phyloP scores from a whole-genome alignment of 306 rosid species.

The Fagus crenata region DNA sequence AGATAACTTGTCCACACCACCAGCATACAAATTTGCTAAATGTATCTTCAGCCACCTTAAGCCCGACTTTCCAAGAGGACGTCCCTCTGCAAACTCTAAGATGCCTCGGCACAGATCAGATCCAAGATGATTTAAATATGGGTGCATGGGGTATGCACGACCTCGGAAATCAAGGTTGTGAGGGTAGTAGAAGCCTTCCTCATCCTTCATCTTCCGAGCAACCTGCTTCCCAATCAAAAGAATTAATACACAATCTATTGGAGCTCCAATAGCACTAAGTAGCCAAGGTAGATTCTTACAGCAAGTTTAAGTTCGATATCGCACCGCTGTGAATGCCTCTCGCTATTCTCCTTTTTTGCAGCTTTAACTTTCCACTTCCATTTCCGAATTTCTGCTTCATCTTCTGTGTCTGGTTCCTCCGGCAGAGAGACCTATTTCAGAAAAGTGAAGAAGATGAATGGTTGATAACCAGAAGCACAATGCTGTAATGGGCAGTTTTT shows the following conservation, averaged over 20 bases:
- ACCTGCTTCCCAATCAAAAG: slow-evolving; percentile 52
- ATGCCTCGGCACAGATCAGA: slow-evolving; percentile 95
- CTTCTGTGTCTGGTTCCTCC: slow-evolving; percentile 72
- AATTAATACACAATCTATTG: slow-evolving; percentile 19
- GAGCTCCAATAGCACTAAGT: background rate
- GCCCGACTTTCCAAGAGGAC: slow-evolving; percentile 80
- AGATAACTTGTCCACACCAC: slow-evolving; percentile 85
- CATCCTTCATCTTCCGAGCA: slow-evolving; percentile 94
- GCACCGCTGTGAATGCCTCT: slow-evolving; percentile 90
- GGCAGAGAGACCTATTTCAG: slow-evolving; percentile 68
- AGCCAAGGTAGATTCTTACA: slow-evolving; percentile 55
- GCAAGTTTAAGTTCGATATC: slow-evolving; percentile 90
- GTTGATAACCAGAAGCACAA: slow-evolving; percentile 9
- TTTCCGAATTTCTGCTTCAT: slow-evolving; percentile 73
- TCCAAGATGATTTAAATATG: slow-evolving; percentile 94
- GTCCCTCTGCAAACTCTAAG: slow-evolving; percentile 91
- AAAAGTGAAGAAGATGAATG: background rate
- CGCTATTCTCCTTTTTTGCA: slow-evolving; percentile 65
- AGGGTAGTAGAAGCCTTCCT: slow-evolving; percentile 94
- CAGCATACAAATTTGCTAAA: slow-evolving; percentile 88
- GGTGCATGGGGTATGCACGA: slow-evolving; percentile 98
- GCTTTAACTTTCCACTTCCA: slow-evolving; percentile 91
- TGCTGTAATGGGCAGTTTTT: background rate
- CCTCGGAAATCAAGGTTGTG: slow-evolving; percentile 98
- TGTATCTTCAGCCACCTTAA: slow-evolving; percentile 93